Evolutionary conservation across 352 stramenopile genomes (phyloP), one percentile per base, ranked within the genome.

Genomic region (Blastocystis sp.): DNA sequence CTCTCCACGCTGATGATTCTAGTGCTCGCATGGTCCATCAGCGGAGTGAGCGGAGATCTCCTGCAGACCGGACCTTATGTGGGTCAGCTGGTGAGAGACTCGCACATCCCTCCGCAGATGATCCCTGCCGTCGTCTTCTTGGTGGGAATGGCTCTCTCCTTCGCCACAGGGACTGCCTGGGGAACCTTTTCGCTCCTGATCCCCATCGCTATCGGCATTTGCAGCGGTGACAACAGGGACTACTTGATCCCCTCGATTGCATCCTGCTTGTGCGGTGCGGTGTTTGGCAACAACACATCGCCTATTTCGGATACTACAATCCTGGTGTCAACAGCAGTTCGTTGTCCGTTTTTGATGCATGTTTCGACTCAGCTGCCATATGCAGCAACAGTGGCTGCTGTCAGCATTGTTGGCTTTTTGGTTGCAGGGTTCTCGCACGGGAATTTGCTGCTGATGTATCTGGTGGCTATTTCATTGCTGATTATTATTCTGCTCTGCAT

Each of bases 141-240:
- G 34, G 91, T 97, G 13, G 96, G 93, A 91, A 95, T 94, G 87
- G 76, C 96, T 56, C 94, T 97, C 62, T 96, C 94, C 20, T 96
- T 97, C 68, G 92, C 94, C 26, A 95, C 94, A 1, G 94, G 94
- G 69, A 96, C 93, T 68, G 91, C 92, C 18, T 96, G 96, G 87
- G 94, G 94, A 73, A 97, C 94, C 13, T 97, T 97, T 94, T 94
- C 93, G 53, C 96, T 97, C 87, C 94, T 97, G 90, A 96, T 97
- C 89, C 94, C 94, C 29, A 95, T 97, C 89, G 91, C 92, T 23
- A 87, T 89, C 61, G 93, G 93, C 76, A 92, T 96, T 11, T 95
- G 94, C 75, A 94, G 92, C 64, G 91, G 93, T 45, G 93, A 93
- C 11, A 94, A 97, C 70, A 70, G 91, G 8, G 92, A 93, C 13